A percentile compares a stretch with the other conserved stretches of the same genome.
These are phyloP conservation scores for Microcyclosporella mali DNA, from an alignment of 2,329 filamentous ascomycete species.

Conservation along the genomic window DNA sequence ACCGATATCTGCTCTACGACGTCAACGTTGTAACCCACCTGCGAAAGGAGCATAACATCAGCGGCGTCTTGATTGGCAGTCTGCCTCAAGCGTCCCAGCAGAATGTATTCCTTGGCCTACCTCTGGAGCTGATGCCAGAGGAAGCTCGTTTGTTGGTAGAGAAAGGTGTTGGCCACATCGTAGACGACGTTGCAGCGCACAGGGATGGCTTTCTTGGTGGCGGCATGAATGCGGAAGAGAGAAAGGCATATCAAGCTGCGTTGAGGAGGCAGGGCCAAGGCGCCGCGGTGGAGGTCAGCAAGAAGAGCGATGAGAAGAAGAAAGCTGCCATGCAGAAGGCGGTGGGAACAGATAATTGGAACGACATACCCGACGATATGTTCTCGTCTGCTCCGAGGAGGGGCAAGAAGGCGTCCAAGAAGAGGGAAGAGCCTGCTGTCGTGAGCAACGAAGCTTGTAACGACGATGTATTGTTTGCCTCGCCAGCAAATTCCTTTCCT, in stretches of 20 bases:
- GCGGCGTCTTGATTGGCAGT: conserved; percentile 77
- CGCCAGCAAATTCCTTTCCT: conserved; percentile 19
- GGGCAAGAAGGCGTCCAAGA: conserved; percentile 12
- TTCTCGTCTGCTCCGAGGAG: conserved; percentile 17
- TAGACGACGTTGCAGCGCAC: conserved; percentile 73
- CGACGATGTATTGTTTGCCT: conserved; percentile 26
- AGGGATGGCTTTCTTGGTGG: conserved; percentile 50
- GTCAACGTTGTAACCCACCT: conserved; percentile 71
- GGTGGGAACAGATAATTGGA: conserved; percentile 27
- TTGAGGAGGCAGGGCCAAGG: conserved; percentile 51
- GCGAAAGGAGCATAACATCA: conserved; percentile 74
- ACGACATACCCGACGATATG: conserved; percentile 33
- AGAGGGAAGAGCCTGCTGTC: conserved; percentile 11
- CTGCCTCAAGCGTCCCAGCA: conserved; percentile 90
- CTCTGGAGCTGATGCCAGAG: conserved; percentile 83
- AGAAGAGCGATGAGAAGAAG: conserved; percentile 46
- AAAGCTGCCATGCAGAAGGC: conserved; percentile 45
- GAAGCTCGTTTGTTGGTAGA: conserved; percentile 78
- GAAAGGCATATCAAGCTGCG: conserved; percentile 54
- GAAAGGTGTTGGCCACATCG: conserved; percentile 67
- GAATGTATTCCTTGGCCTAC: conserved; percentile 85
- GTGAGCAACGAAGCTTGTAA: conserved; percentile 13
- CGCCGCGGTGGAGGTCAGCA: conserved; percentile 41
- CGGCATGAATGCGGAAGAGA: conserved; percentile 50
- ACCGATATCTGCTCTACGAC: conserved; percentile 85